These are phyloP conservation scores for Quercus robur DNA, from an alignment of 306 rosid species.

Conservation along the genomic window DNA sequence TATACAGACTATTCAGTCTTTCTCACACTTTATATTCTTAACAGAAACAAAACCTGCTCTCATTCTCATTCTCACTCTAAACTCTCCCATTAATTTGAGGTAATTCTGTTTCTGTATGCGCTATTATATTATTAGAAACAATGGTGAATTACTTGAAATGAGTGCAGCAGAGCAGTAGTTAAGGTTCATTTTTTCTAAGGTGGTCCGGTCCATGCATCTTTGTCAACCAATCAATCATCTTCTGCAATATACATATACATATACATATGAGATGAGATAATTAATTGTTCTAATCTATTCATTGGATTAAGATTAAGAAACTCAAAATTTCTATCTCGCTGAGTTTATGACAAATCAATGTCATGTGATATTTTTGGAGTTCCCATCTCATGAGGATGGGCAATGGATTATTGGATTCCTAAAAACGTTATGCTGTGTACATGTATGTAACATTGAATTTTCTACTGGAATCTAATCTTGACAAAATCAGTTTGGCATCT, in stretches of 20 bases:
- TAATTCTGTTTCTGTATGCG: too few relatives aligned
- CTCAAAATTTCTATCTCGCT: not conserved
- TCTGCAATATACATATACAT: not conserved
- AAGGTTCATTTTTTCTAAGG: too few relatives aligned
- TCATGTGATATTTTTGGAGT: conserved; percentile 39
- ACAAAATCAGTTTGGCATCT: conserved; percentile 16
- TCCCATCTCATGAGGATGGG: conserved; percentile 55
- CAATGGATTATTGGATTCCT: conserved; percentile 68
- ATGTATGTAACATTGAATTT: conserved; percentile 53
- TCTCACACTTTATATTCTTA: too few relatives aligned
- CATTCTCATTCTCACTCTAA: too few relatives aligned
- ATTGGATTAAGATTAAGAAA: not conserved
- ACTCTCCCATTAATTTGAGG: too few relatives aligned
- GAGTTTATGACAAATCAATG: too few relatives aligned
- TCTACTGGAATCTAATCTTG: conserved; percentile 53
- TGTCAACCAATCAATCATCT: not conserved
- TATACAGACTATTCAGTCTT: too few relatives aligned
- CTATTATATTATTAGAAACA: too few relatives aligned
- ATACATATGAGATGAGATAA: not conserved
- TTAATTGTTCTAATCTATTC: not conserved
- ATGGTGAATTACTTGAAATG: too few relatives aligned
- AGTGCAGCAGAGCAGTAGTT: too few relatives aligned
- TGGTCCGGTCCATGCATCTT: not conserved
- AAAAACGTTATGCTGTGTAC: conserved; percentile 61
- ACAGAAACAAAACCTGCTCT: too few relatives aligned